Evolutionary conservation across 345 rosid genomes (phyloP).

Genomic region (Gossypium ekmanianum): DNA sequence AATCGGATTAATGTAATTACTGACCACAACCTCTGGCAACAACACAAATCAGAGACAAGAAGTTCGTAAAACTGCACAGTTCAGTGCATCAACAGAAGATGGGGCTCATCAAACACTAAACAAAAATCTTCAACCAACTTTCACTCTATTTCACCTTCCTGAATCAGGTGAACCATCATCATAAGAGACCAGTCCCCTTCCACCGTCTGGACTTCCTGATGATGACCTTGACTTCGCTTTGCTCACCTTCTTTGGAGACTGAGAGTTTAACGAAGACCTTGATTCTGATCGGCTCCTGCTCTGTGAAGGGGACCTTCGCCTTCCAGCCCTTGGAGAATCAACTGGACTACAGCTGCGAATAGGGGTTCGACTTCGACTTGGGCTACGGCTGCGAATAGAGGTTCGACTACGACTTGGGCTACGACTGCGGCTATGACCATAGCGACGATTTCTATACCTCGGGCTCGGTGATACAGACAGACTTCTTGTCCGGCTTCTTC

Average conservation of each 20-base stretch:
- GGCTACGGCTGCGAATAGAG: constrained; percentile 27
- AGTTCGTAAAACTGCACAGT: neutral
- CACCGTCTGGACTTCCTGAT: constrained; percentile 51
- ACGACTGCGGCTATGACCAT: constrained; percentile 27
- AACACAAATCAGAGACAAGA: neutral
- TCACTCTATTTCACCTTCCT: constrained; percentile 1
- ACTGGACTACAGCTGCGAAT: constrained; percentile 58
- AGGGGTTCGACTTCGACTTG: constrained; percentile 40
- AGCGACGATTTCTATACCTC: constrained; percentile 48
- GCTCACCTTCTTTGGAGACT: constrained; percentile 47
- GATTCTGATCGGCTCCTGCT: constrained; percentile 62
- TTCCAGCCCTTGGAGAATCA: constrained; percentile 34
- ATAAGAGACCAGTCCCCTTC: constrained; percentile 69
- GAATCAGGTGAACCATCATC: constrained; percentile 67
- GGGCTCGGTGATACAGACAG: constrained; percentile 62
- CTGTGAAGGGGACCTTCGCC: constrained; percentile 49
- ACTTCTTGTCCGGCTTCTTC: constrained; percentile 67
- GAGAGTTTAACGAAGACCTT: constrained; percentile 46
- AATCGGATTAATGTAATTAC: neutral
- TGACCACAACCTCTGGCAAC: constrained; percentile 3
- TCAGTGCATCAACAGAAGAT: neutral
- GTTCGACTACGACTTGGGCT: constrained; percentile 47
- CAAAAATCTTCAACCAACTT: neutral
- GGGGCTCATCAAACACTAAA: neutral
- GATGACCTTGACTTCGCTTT: constrained; percentile 64